Conservation (phyloP, 768 basidiomycete genomes). For the Suillus occidentalis region DNA sequence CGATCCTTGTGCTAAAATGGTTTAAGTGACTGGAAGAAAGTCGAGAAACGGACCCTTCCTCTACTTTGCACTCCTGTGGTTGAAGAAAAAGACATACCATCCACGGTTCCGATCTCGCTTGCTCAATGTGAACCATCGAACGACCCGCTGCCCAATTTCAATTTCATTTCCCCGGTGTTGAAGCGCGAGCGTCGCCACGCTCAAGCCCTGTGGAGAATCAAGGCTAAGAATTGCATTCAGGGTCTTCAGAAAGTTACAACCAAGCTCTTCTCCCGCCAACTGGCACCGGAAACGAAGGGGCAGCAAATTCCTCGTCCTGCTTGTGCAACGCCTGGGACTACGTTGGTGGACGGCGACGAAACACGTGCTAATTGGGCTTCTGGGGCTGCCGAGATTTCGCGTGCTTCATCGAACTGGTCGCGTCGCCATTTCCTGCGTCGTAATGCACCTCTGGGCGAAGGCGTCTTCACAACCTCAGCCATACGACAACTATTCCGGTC, state of each 20-base stretch:
- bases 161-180: conserved; percentile 3
- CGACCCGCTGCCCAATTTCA: conserved; percentile 11
- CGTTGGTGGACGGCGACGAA: neutral
- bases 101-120: neutral
- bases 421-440: neutral
- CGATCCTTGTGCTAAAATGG: neutral
- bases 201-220: neutral
- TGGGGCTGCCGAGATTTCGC: neutral
- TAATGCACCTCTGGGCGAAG: neutral
- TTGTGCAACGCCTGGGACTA: neutral
- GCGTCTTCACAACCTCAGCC: neutral
- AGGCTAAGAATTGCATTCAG: neutral
- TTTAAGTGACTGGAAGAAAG: conserved; percentile 10
- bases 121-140: conserved; percentile 1
- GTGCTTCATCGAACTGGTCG: neutral
- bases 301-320: neutral
- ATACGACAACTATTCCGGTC: neutral
- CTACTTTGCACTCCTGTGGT: neutral
- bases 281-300: neutral
- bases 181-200: conserved; percentile 1
- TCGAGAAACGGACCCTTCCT: conserved; percentile 5
- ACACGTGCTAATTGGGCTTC: neutral
- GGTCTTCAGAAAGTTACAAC: neutral
- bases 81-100: neutral
- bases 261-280: neutral